Conservation (phyloP, 768 basidiomycete species). For the Podaxis rugospora region DNA sequence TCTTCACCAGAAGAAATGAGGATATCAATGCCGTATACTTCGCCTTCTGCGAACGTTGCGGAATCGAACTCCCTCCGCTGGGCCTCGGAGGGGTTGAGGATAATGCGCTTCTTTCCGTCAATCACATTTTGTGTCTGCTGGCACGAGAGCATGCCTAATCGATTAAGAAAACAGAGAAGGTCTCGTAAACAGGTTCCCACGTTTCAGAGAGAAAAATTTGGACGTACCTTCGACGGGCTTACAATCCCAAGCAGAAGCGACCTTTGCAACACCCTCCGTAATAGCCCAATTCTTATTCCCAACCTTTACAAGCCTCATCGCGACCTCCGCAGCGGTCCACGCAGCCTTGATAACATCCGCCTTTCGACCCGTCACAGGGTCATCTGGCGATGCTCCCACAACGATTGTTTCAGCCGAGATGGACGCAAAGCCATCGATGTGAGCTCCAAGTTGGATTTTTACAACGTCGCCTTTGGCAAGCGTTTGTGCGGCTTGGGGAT, state of each 20-base stretch:
- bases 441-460: conserved; percentile 93
- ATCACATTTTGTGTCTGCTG: conserved; percentile 93
- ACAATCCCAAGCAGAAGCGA: conserved; percentile 72
- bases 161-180: conserved; percentile 9
- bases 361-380: conserved; percentile 77
- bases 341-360: conserved; percentile 95
- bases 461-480: conserved; percentile 89
- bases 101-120: conserved; percentile 94
- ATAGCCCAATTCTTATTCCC: conserved; percentile 96
- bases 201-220: conserved; percentile 1
- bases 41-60: conserved; percentile 83
- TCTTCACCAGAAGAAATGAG: conserved; percentile 84
- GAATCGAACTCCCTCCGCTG: conserved; percentile 87
- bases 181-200: not conserved
- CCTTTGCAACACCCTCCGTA: conserved; percentile 78
- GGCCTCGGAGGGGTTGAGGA: conserved; percentile 80
- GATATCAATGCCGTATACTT: conserved; percentile 94
- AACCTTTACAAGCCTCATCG: conserved; percentile 85
- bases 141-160: conserved; percentile 87
- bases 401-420: conserved; percentile 92
- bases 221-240: conserved; percentile 87
- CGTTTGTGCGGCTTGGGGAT: conserved; percentile 60
- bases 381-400: conserved; percentile 68
- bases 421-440: conserved; percentile 96
- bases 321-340: conserved; percentile 87